These are phyloP conservation scores for Plantago elongata DNA, from an alignment of 257 asterid genomes.

Conservation along the genomic window DNA sequence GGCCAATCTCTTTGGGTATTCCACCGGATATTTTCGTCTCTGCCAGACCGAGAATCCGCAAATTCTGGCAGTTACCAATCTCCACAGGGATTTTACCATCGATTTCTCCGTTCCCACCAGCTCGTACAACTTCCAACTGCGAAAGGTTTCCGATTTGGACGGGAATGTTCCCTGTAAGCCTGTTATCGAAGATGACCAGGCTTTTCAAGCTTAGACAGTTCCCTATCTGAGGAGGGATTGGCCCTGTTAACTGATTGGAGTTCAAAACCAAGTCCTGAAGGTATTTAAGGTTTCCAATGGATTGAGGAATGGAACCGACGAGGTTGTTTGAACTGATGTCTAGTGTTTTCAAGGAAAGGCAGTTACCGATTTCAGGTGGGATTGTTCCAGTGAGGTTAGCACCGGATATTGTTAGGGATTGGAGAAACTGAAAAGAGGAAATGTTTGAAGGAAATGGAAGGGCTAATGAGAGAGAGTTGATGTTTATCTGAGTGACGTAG, in stretches of 20 bases:
- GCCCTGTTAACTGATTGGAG: not conserved
- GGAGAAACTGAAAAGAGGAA: constrained; percentile 42
- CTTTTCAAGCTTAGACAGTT: constrained; percentile 26
- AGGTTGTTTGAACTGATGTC: constrained; percentile 61
- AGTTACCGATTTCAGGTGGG: constrained; percentile 53
- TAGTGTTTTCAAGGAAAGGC: constrained; percentile 33
- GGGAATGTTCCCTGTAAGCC: constrained; percentile 52
- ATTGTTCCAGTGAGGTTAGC: constrained; percentile 66
- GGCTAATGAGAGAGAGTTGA: constrained; percentile 39
- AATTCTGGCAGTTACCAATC: constrained; percentile 40
- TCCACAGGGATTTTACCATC: constrained; percentile 57
- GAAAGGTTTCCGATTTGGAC: constrained; percentile 44
- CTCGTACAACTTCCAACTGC: constrained; percentile 37
- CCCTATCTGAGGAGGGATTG: not conserved
- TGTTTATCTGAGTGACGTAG: constrained; percentile 36
- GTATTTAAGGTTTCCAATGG: constrained; percentile 40
- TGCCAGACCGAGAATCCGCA: constrained; percentile 58
- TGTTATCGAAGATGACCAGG: constrained; percentile 49
- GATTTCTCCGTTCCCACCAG: constrained; percentile 66
- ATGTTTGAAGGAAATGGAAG: constrained; percentile 56
- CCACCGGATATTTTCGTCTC: constrained; percentile 63
- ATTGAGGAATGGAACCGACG: constrained; percentile 40
- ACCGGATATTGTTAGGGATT: constrained; percentile 43
- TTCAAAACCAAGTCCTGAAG: constrained; percentile 5
- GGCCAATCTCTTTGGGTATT: constrained; percentile 51